Evolutionary conservation across 2,329 filamentous ascomycete species (phyloP).

Genomic region (Cladophialophora bantiana): DNA sequence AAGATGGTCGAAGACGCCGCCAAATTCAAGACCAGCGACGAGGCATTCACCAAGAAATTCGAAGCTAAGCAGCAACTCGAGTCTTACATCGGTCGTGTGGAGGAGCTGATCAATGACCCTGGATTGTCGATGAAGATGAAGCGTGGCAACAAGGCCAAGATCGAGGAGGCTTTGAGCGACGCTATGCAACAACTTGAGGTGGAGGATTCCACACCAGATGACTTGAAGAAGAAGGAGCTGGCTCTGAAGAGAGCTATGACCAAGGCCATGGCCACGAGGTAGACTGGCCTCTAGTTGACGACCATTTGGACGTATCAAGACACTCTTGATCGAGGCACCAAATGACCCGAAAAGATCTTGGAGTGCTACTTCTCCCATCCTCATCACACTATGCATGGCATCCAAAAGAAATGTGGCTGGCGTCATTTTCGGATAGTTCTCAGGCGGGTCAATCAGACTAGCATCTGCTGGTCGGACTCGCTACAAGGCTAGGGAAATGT

Average conservation of each 20-base stretch:
- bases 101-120: slow-evolving; percentile 98
- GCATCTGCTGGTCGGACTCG: background rate
- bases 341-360: background rate
- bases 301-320: background rate
- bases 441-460: slow-evolving; percentile 5
- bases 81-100: slow-evolving; percentile 97
- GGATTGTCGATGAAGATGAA: slow-evolving; percentile 96
- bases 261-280: slow-evolving; percentile 95
- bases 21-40: slow-evolving; percentile 98
- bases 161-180: slow-evolving; percentile 94
- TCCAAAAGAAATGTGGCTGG: slow-evolving; percentile 21
- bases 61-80: slow-evolving; percentile 99
- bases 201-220: slow-evolving; percentile 87
- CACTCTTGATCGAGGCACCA: background rate
- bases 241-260: slow-evolving; percentile 97
- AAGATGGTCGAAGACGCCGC: slow-evolving; percentile 96
- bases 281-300: slow-evolving; percentile 50
- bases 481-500: slow-evolving; percentile 14
- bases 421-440: slow-evolving; percentile 29
- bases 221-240: slow-evolving; percentile 99
- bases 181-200: slow-evolving; percentile 98
- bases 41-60: slow-evolving; percentile 99
- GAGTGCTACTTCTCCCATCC: slow-evolving; percentile 19
- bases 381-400: slow-evolving; percentile 25
- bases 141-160: slow-evolving; percentile 99